phyloP scores from a whole-genome alignment of 73 alveolate species.

The Paramecium primaurelia region DNA sequence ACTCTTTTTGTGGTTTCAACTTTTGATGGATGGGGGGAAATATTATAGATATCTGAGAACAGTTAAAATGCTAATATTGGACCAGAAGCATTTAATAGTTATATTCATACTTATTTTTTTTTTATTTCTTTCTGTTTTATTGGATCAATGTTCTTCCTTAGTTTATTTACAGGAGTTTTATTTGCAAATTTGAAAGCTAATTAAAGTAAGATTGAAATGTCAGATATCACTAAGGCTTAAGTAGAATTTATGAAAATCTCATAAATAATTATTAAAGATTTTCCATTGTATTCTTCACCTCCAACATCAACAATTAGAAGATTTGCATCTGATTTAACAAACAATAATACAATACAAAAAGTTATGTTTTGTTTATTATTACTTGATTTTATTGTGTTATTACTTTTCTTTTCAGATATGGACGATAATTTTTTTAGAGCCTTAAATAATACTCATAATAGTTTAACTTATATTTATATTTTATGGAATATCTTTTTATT shows the following conservation, averaged over 20 bases:
- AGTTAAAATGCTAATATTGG: background rate
- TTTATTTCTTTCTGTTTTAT: background rate
- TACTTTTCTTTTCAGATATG: background rate
- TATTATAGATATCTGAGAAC: background rate
- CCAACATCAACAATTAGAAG: background rate
- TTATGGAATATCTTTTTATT: background rate
- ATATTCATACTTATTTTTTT: background rate
- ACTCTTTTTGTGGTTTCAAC: slow-evolving; percentile 14
- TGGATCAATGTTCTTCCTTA: slow-evolving; percentile 28
- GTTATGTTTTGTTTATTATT: background rate
- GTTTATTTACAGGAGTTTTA: slow-evolving; percentile 5
- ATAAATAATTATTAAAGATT: background rate
- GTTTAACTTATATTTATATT: background rate
- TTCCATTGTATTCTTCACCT: slow-evolving; percentile 17
- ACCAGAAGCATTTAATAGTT: background rate
- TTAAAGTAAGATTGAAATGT: background rate
- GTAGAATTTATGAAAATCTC: background rate
- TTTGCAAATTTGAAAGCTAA: background rate
- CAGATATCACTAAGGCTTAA: background rate
- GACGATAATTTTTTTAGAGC: background rate
- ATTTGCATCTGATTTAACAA: background rate
- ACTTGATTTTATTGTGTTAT: background rate
- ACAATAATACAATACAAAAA: background rate
- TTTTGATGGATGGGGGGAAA: slow-evolving; percentile 50
- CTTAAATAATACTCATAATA: background rate